Evolutionary conservation across 2,329 filamentous ascomycete species (phyloP).

Genomic region (Pseudofabraea citricarpa): DNA sequence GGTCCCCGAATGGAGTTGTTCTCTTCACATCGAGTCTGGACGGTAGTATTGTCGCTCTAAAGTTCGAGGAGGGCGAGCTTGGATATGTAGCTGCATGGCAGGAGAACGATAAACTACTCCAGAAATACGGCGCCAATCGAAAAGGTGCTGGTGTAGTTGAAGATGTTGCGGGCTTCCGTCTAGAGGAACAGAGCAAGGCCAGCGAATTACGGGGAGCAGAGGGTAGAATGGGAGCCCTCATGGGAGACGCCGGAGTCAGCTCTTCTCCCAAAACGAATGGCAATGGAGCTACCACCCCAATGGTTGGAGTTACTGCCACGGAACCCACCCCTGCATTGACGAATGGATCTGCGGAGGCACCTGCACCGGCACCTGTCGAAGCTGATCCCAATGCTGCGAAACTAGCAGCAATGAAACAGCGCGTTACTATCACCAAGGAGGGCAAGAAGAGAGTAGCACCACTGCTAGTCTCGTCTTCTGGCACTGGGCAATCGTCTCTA

Average conservation of each 20-base stretch:
- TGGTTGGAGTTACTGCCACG: slow-evolving; percentile 14
- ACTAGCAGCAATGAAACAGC: slow-evolving; percentile 72
- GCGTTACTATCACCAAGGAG: slow-evolving; percentile 92
- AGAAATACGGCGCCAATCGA: slow-evolving; percentile 85
- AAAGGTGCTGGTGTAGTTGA: slow-evolving; percentile 89
- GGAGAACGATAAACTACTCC: slow-evolving; percentile 88
- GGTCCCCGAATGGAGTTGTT: slow-evolving; percentile 87
- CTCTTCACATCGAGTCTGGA: slow-evolving; percentile 85
- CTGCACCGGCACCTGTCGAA: slow-evolving; percentile 14
- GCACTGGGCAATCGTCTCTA: slow-evolving; percentile 79
- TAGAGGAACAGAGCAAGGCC: slow-evolving; percentile 90
- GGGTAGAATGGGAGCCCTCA: slow-evolving; percentile 95
- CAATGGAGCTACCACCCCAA: slow-evolving; percentile 19
- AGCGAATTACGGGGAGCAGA: slow-evolving; percentile 87
- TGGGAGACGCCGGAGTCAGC: slow-evolving; percentile 67
- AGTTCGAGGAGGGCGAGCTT: slow-evolving; percentile 82
- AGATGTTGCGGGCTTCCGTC: slow-evolving; percentile 78
- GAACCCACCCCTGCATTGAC: slow-evolving; percentile 5
- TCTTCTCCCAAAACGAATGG: slow-evolving; percentile 25
- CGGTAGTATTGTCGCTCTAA: slow-evolving; percentile 75
- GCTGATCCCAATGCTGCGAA: slow-evolving; percentile 52
- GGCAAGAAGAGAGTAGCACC: slow-evolving; percentile 95
- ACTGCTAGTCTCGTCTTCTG: slow-evolving; percentile 84
- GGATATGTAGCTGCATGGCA: slow-evolving; percentile 81
- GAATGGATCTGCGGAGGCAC: slow-evolving; percentile 18